Base-by-base conservation (phyloP, 2,329 filamentous ascomycete genomes). In the Pseudogymnoascus sp. region DNA sequence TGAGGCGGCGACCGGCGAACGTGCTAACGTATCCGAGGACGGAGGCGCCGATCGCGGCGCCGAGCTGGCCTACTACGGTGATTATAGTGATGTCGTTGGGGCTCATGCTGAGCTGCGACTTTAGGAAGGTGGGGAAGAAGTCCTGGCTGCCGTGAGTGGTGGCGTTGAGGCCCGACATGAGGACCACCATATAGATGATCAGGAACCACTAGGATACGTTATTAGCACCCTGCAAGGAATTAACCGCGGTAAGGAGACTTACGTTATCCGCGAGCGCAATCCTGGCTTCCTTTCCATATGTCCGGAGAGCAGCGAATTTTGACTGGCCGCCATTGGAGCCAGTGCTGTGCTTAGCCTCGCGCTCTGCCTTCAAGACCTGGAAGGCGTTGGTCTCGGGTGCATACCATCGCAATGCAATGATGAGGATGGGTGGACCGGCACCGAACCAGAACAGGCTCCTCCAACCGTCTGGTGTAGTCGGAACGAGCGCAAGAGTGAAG, bases 81-180 rank as follows among this genome's bases (percentile, higher is more conserved):
- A 86, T 89, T 2, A 89, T 79, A 0, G 87, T 90, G 25, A 89
- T 80, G 36, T 39, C 36, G 8, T 63, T 34, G 10, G 21, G 2
- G 14, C 14, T 16, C 37, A 36, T 54, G 45, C 36, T 79, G 76
- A 69, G 81, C 72, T 85, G 81, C 69, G 80, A 82, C 68, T 77
- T 71, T 19, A 85, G 71, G 80, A 85, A 79, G 36, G 82, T 84
- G 1, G 83, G 83, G 68, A 84, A 85, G 28, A 85, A 70, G 65
- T 83, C 81, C 70, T 67, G 63, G 31, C 21, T 48, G 61, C 61
- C 61, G 4, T 63, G 61, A 5, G 61, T 48, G 37, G 37, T 41
- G 73, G 93, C 93, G 77, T 93, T 95, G 80, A 95, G 92, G 4
- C 90, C 90, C 1, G 90, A 87, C 90, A 95, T 93, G 54, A 95